Evolutionary conservation across 2,329 filamentous ascomycete genomes (phyloP), one percentile per base, ranked within the genome.

Genomic region (Westerdykella ornata): DNA sequence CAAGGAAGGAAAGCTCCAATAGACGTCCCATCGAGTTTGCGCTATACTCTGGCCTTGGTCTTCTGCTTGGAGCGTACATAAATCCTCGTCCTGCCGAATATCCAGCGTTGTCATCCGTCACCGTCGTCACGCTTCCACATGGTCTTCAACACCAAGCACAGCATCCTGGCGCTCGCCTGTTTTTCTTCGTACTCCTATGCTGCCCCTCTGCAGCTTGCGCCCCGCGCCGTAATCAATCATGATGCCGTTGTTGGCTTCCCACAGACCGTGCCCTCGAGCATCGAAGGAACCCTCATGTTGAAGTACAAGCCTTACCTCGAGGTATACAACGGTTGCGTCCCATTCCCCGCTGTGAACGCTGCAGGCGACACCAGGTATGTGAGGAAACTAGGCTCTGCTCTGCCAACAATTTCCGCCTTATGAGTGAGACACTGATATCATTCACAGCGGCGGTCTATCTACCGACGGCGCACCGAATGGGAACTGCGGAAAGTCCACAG

Each of bases 331-430:
- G 78, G 79, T 35, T 82, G 79, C 46, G 78, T 81, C 7, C 77
- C 78, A 0, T 82, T 79, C 53, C 78, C 78, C 0, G 78, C 74
- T 1, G 78, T 82, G 1, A 74, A 82, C 46, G 69, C 69, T 0
- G 59, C 65, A 0, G 80, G 79, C 2, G 70, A 82, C 49, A 80
- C 74, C 13, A 68, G 71, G 78, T 80, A 58, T 44, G 67, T 33
- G 13, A 26, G 17, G 18, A 4, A 30, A 36, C 9, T 11, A 18
- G 12, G 2, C 34, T 14, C 22, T n/a, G 13, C 12, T n/a, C 8
- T 29, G 17, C 12, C 13, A 19, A 30, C 19, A 33, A n/a, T n/a
- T n/a, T 37, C 14, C 18, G 30, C 7, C 14, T 13, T 2, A 13
- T 7, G 29, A 13, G 1, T 15, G 19, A 7, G 22, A 47, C 11